A percentile compares a stretch with the other conserved stretches of the same genome.
These are phyloP conservation scores for Pleurotus citrinopileatus DNA, from an alignment of 768 basidiomycete species.

Conservation along the genomic window DNA sequence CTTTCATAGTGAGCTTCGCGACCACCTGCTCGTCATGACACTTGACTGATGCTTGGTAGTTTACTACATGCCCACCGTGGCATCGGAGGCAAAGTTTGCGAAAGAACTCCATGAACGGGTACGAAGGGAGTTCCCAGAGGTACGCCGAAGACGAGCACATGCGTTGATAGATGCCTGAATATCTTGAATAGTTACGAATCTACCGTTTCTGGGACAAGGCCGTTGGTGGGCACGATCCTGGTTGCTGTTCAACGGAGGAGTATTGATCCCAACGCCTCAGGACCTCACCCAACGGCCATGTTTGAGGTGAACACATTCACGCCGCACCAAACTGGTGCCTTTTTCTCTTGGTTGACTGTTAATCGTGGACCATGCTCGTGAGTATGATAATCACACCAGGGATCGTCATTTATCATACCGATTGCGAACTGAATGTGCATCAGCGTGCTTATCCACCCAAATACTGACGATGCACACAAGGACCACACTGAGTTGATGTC, in stretches of 20 bases:
- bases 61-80: slow-evolving; percentile 53
- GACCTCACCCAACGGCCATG: slow-evolving; percentile 70
- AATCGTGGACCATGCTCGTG: slow-evolving; percentile 72
- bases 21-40: not conserved
- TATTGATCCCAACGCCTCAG: slow-evolving; percentile 20
- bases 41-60: slow-evolving; percentile 32
- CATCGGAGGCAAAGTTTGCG: slow-evolving; percentile 45
- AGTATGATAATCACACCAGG: slow-evolving; percentile 22
- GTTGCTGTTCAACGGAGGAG: not conserved
- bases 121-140: slow-evolving; percentile 68
- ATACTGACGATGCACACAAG: slow-evolving; percentile 50
- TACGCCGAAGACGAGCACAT: slow-evolving; percentile 16
- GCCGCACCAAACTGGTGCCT: slow-evolving; percentile 65
- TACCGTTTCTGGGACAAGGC: slow-evolving; percentile 62
- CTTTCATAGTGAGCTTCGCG: slow-evolving; percentile 58
- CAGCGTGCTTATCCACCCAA: slow-evolving; percentile 74
- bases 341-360: slow-evolving; percentile 67
- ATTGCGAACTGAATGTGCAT: slow-evolving; percentile 6
- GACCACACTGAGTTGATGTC: slow-evolving; percentile 64
- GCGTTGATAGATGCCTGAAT: slow-evolving; percentile 4
- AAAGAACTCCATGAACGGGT: slow-evolving; percentile 57
- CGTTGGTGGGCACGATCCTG: slow-evolving; percentile 39
- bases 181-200: slow-evolving; percentile 48
- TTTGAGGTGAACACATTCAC: slow-evolving; percentile 68
- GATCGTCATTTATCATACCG: not conserved